phyloP scores from a whole-genome alignment of 129 eudicot species.

The sunflower (Helianthus annuus) region HanXRQr2.0-SUNRISE NC_035436.2:185539795-185540294 shows the following conservation, averaged over 20 bases:
- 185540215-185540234: conserved; percentile 46
- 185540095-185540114: conserved; percentile 13
- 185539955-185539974: conserved; percentile 13
- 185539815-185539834: too few species aligned
- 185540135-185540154: conserved; percentile 55
- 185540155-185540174: conserved; percentile 91
- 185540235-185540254: conserved; percentile 13
- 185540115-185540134: conserved; percentile 29
- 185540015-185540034: conserved; percentile 3
- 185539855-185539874: too few species aligned
- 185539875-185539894: too few species aligned
- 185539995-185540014: conserved; percentile 20
- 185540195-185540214: conserved; percentile 88
- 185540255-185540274: conserved; percentile 4
- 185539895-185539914: too few species aligned
- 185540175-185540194: conserved; percentile 92
- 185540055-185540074: neutral
- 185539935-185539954: too few species aligned
- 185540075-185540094: conserved; percentile 6
- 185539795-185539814: too few species aligned
- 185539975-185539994: neutral
- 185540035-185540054: conserved; percentile 7
- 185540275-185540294: neutral
- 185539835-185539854: too few species aligned
- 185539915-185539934: too few species aligned